Evolutionary conservation across 202 grass and related monocot species (phyloP), one percentile per base, ranked within the genome.

Genomic region (Carex arenaria): DNA sequence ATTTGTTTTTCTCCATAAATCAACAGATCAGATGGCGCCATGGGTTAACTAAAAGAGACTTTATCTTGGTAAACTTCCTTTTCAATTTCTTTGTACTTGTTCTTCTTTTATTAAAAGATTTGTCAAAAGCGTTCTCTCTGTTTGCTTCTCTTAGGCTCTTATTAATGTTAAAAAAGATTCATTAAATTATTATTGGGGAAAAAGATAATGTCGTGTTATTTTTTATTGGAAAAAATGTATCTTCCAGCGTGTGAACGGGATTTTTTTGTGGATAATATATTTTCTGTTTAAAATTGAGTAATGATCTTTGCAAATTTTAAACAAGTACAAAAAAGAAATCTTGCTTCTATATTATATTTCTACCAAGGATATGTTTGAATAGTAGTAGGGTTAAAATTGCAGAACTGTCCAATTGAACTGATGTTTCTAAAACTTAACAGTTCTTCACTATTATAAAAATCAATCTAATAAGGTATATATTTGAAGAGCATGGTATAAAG

Each of bases 1-100:
- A 47, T 72, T 26, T 55, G 52, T n/a, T 57, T 32, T 8, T 36
- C 28, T 32, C 52, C 52, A 77, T 59, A 57, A 34, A 78, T 78
- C 30, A 76, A 76, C 14, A 56, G 51, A 57, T 34, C 23, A 75
- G 14, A 76, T 60, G 74, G 31, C 53, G 11, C 54, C 63, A 67
- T 57, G 64, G 65, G 57, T 65, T 82, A 68, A 56, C 14, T 10
- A 45, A 32, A 67, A 34, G 64, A 67, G 47, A 51, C 64, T 82
- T 66, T 67, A 28, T 64, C 22, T 34, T 57, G 80, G 80, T 82
- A 66, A 31, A 13, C 31, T 23, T 54, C 51, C 32, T n/a, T 6
- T 81, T 65, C 62, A 19, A 68, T 19, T 69, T 67, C 7, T 31
- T 28, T 56, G 4, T 5, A 34, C 61, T 82, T 34, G 22, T 67